These are phyloP conservation scores for Platanus orientalis DNA, from an alignment of 164 flowering plant species.

Conservation along the genomic window DNA sequence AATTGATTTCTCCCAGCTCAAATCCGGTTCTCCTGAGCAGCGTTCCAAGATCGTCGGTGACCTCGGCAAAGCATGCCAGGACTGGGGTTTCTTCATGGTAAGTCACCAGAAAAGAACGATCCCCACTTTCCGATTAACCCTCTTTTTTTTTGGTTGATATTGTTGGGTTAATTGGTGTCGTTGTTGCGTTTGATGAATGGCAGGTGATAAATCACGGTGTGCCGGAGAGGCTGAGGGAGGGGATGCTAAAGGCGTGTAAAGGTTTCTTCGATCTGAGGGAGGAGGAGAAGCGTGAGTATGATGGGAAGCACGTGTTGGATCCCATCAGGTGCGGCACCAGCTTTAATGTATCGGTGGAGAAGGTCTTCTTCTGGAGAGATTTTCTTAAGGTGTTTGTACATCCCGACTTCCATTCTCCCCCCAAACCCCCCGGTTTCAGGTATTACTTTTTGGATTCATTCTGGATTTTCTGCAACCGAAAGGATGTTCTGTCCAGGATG, in stretches of 20 bases:
- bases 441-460: too few species aligned
- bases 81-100: constrained; percentile 91
- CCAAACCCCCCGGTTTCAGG: constrained; percentile 51
- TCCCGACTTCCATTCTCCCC: constrained; percentile 55
- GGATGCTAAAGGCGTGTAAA: constrained; percentile 26
- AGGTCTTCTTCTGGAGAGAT: constrained; percentile 67
- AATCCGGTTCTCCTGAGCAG: constrained; percentile 32
- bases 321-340: constrained; percentile 69
- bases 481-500: too few species aligned
- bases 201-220: constrained; percentile 75
- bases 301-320: constrained; percentile 36
- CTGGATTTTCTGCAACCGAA: too few species aligned
- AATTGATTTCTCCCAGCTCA: constrained; percentile 39
- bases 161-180: too few species aligned
- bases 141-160: not conserved
- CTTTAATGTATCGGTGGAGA: constrained; percentile 41
- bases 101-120: too few species aligned
- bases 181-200: too few species aligned
- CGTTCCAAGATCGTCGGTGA: constrained; percentile 40
- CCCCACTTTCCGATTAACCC: too few species aligned
- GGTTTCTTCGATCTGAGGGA: constrained; percentile 49
- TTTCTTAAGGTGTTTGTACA: constrained; percentile 58
- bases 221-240: constrained; percentile 38
- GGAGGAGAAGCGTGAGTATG: constrained; percentile 49
- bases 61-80: constrained; percentile 51